Evolutionary conservation across 106 monocot genomes (phyloP).

Genomic region (Iris macrosiphon): DNA sequence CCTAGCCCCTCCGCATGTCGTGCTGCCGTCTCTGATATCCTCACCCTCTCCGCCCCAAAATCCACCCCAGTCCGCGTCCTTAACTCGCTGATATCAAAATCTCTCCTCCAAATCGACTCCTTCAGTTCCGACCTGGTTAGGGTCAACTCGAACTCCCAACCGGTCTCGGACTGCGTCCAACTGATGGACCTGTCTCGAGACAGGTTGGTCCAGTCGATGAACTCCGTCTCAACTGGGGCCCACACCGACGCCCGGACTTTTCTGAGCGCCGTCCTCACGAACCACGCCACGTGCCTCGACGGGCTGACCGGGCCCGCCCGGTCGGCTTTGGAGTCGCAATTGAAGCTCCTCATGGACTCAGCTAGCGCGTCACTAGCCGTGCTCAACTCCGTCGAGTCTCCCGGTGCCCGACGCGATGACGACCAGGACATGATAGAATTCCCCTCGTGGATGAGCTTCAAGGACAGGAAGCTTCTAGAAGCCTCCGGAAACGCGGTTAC

Average conservation of each 20-base stretch:
- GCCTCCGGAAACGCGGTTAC: not conserved
- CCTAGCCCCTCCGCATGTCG: slow-evolving; percentile 13
- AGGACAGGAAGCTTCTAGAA: slow-evolving; percentile 17
- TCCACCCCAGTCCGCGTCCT: not conserved
- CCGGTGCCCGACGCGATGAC: no score
- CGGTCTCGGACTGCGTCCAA: slow-evolving; percentile 25
- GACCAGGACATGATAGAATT: not conserved
- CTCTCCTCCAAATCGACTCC: slow-evolving; percentile 1
- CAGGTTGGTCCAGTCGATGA: slow-evolving; percentile 5
- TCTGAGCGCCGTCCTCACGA: slow-evolving; percentile 43
- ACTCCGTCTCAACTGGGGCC: not conserved
- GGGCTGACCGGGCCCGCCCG: slow-evolving; percentile 7
- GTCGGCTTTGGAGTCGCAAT: not conserved
- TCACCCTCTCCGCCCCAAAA: not conserved
- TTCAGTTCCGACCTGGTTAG: slow-evolving; percentile 2
- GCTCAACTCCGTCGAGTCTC: slow-evolving; percentile 21
- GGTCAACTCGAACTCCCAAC: not conserved
- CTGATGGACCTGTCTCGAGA: slow-evolving; percentile 37
- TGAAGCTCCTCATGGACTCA: slow-evolving; percentile 8
- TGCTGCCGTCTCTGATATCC: slow-evolving; percentile 14
- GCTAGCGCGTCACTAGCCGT: slow-evolving; percentile 38
- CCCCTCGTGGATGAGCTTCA: slow-evolving; percentile 16
- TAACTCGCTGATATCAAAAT: slow-evolving; percentile 8
- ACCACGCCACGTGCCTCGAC: slow-evolving; percentile 40
- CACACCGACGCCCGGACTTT: slow-evolving; percentile 24